These are phyloP conservation scores for Phialophora macrospora DNA, from an alignment of 2,329 filamentous ascomycete species.

Conservation along the genomic window DNA sequence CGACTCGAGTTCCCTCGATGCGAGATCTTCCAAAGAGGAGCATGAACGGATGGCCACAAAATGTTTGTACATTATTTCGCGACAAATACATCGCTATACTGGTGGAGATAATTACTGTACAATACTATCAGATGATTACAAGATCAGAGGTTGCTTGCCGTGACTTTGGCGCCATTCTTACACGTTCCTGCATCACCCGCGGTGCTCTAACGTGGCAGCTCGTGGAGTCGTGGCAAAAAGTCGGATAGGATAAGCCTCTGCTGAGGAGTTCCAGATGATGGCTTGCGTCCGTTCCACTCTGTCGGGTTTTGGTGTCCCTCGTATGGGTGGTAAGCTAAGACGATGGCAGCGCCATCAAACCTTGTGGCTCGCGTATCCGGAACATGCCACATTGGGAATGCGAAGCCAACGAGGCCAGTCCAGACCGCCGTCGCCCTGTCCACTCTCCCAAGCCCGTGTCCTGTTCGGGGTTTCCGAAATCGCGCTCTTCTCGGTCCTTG, in stretches of 20 bases:
- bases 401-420: conserved; percentile 11
- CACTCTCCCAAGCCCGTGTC: background rate
- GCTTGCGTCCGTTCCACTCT: conserved; percentile 5
- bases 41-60: background rate
- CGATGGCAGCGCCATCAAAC: conserved; percentile 8
- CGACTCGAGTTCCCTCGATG: background rate
- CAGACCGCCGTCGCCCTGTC: conserved; percentile 2
- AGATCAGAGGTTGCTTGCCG: background rate
- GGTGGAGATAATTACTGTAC: conserved; percentile 4
- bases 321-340: background rate
- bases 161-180: background rate
- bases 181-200: background rate
- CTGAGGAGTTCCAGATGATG: background rate
- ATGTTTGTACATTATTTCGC: conserved; percentile 12
- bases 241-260: background rate
- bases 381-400: background rate
- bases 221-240: background rate
- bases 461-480: background rate
- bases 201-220: background rate
- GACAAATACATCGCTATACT: background rate
- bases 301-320: conserved; percentile 3
- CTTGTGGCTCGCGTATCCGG: background rate
- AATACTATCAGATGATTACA: conserved; percentile 7
- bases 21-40: background rate
- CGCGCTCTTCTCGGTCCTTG: background rate